Evolutionary conservation across 495 filamentous ascomycete species (phyloP).

Genomic region (Aspergillus diversus): DNA sequence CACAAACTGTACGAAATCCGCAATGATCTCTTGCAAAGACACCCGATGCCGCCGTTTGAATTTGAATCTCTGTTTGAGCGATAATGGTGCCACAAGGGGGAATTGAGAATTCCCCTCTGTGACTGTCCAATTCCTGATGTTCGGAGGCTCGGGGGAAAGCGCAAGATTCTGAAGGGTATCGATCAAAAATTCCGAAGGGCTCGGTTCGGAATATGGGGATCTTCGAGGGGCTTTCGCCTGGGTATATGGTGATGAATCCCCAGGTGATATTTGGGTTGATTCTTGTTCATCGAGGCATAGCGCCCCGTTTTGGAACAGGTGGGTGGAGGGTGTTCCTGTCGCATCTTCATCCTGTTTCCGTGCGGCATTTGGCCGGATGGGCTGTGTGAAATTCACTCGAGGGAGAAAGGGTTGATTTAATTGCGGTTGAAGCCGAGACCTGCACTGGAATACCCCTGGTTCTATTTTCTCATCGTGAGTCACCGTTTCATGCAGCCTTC

Average conservation of each 20-base stretch:
- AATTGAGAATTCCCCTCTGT: not conserved
- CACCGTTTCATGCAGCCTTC: not conserved
- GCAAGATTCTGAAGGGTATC: conserved; percentile 13
- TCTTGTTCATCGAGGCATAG: not conserved
- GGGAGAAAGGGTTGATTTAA: conserved; percentile 19
- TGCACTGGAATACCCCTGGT: conserved; percentile 22
- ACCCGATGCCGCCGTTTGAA: conserved; percentile 22
- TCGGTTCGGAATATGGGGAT: not conserved
- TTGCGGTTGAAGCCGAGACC: conserved; percentile 21
- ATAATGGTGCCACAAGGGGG: conserved; percentile 14
- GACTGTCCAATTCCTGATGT: conserved; percentile 6
- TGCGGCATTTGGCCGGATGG: not conserved
- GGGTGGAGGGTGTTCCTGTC: not conserved
- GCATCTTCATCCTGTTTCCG: not conserved
- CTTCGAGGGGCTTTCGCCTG: not conserved
- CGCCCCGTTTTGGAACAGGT: not conserved
- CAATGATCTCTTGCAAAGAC: conserved; percentile 41
- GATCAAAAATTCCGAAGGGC: conserved; percentile 16
- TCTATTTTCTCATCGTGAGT: conserved; percentile 3
- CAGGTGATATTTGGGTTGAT: not conserved
- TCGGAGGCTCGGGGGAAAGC: not conserved
- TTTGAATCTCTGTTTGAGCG: conserved; percentile 16
- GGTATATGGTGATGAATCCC: not conserved
- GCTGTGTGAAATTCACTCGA: not conserved
- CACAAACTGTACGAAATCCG: conserved; percentile 44